Percentiles rank a stretch among this genome's conserved stretches.
Conservation (phyloP, 2,329 filamentous ascomycete species). For the Polychaeton citri region DNA sequence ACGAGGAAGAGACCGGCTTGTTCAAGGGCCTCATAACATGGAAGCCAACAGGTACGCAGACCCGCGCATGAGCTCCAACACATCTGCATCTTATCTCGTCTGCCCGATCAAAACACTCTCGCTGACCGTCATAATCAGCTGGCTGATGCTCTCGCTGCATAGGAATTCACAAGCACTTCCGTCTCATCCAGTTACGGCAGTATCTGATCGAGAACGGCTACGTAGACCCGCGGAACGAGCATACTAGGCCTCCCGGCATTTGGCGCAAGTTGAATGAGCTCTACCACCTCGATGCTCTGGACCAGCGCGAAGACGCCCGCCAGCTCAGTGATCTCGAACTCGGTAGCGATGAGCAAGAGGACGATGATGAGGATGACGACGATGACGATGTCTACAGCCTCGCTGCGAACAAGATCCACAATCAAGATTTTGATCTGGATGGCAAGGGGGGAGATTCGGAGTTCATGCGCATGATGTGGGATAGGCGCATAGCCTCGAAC, state of each 20-base stretch:
- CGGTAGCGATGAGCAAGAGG: constrained; percentile 22
- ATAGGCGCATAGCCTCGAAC: constrained; percentile 16
- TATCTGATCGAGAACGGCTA: constrained; percentile 20
- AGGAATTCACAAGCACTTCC: constrained; percentile 91
- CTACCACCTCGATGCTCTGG: constrained; percentile 75
- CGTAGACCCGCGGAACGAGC: constrained; percentile 28
- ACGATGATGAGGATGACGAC: constrained; percentile 27
- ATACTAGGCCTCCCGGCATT: constrained; percentile 81
- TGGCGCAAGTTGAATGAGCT: constrained; percentile 75
- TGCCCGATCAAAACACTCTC: too few species aligned
- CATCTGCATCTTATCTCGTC: too few species aligned
- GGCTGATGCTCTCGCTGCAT: constrained; percentile 4
- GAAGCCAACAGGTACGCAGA: constrained; percentile 83
- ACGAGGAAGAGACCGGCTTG: constrained; percentile 84
- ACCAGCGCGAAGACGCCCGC: constrained; percentile 61
- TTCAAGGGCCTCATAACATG: constrained; percentile 87
- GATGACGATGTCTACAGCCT: constrained; percentile 23
- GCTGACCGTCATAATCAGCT: not conserved
- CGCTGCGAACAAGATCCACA: constrained; percentile 22
- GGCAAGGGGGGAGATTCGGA: constrained; percentile 9
- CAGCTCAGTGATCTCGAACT: constrained; percentile 34
- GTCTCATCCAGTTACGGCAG: constrained; percentile 61
- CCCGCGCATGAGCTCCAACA: too few species aligned
- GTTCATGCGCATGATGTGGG: constrained; percentile 32
- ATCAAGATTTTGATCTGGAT: constrained; percentile 24